Evolutionary conservation across 352 stramenopile genomes (phyloP), one percentile per base, ranked within the genome.

Genomic region (Phytophthora cajani): DNA sequence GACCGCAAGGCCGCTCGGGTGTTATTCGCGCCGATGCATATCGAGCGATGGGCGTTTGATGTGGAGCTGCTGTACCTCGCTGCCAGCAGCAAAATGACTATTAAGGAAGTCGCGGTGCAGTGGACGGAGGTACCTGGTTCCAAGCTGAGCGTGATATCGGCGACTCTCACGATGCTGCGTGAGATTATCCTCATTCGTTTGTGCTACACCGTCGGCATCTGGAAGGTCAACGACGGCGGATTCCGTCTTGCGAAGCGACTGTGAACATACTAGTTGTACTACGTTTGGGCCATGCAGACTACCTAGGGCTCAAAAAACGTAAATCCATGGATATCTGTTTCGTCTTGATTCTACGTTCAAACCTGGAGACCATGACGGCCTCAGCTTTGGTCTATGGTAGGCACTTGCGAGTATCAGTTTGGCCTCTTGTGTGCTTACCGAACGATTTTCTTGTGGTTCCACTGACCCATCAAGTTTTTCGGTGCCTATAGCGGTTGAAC

Each of bases 31-130:
- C 87, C 90, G n/a, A 84, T 98, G 80, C 95, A 98, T 80, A 92
- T 98, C 19, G 87, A 98, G 62, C 89, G 95, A 42, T 98, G 95
- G 95, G 92, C 91, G 19, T 98, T 98, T 73, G 95, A 98, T 71
- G 92, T 98, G n/a, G 95, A 98, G 64, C 58, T 98, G 64, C 75
- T 98, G 27, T 97, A 92, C 74, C 68, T 98, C 55, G 92, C 88
- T 17, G 84, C 72, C 3, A 75, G 63, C 54, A 87, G 73, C 42
- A 79, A 82, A 25, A 76, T 94, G 58, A 57, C 63, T 16, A 79
- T 94, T 50, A 91, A 92, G 82, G 92, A 98, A 71, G 91, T 98
- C 0, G 83, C 94, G 2, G 94, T 98, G 30, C 85, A 95, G 58
- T 98, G 94, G 94, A 81, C 82, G 10, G 94, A 98, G 72, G 82